Conservation (phyloP, 2,329 filamentous ascomycete genomes). For the Acephala macrosclerotiorum region DNA sequence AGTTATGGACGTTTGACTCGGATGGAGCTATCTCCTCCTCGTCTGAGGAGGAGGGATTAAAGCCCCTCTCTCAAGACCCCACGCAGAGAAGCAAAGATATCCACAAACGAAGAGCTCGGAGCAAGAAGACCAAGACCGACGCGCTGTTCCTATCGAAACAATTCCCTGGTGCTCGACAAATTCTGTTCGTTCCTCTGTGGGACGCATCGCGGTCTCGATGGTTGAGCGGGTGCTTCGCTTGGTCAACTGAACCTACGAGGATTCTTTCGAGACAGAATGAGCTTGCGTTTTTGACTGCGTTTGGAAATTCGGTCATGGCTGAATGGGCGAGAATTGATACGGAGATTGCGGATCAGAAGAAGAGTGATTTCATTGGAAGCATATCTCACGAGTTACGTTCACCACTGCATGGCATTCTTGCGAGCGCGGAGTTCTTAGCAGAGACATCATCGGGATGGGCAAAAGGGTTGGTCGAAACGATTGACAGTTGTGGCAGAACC, state of each 20-base stretch:
- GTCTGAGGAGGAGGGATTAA: slow-evolving; percentile 50
- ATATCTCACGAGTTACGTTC: slow-evolving; percentile 66
- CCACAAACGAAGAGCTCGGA: slow-evolving; percentile 25
- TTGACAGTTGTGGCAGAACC: slow-evolving; percentile 48
- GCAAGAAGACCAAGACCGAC: slow-evolving; percentile 38
- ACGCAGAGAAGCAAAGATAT: slow-evolving; percentile 22
- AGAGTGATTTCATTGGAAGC: slow-evolving; percentile 64
- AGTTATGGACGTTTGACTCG: slow-evolving; percentile 55
- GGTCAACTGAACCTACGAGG: slow-evolving; percentile 44
- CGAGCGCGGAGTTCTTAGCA: slow-evolving; percentile 58
- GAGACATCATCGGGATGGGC: slow-evolving; percentile 44
- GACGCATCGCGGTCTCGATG: slow-evolving; percentile 54
- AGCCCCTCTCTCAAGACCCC: slow-evolving; percentile 8
- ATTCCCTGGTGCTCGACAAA: slow-evolving; percentile 54
- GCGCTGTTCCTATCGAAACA: slow-evolving; percentile 44
- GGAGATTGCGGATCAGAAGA: slow-evolving; percentile 58
- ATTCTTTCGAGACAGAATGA: slow-evolving; percentile 47
- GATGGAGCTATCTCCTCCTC: slow-evolving; percentile 51
- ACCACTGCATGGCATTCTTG: slow-evolving; percentile 64
- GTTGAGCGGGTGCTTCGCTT: slow-evolving; percentile 59
- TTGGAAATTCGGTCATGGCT: slow-evolving; percentile 60
- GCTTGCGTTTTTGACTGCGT: slow-evolving; percentile 49
- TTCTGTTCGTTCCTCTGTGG: slow-evolving; percentile 59
- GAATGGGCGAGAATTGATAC: slow-evolving; percentile 62
- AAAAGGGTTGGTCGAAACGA: slow-evolving; percentile 44